A percentile compares a stretch with the other conserved stretches of the same genome.
Conservation (phyloP, 805 yeast genomes). For the Peterozyma xylosa region DNA sequence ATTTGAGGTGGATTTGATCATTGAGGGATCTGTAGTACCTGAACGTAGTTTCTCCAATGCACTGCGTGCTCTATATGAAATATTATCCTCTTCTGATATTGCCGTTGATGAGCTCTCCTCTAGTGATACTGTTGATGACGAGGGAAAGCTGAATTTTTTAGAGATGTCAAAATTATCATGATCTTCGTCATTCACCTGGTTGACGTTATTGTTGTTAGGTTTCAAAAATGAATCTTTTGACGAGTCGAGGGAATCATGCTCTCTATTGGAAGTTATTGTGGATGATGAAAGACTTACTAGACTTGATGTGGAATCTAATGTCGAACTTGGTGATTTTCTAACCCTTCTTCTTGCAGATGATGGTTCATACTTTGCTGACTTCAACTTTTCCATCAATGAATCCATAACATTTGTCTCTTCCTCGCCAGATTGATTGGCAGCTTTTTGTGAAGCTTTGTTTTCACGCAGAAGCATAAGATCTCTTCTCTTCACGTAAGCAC, state of each 20-base stretch:
- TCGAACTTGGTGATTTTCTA: slow-evolving; percentile 1
- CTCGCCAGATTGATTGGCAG: background rate
- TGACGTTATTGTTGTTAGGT: background rate
- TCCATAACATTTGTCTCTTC: slow-evolving; percentile 64
- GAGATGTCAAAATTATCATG: background rate
- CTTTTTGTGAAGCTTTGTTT: slow-evolving; percentile 1
- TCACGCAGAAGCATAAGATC: slow-evolving; percentile 33
- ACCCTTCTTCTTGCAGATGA: slow-evolving; percentile 78
- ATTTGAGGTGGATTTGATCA: slow-evolving; percentile 4
- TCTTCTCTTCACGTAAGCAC: slow-evolving; percentile 58
- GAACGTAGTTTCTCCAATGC: slow-evolving; percentile 4
- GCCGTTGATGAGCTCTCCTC: slow-evolving; percentile 4
- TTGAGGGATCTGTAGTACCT: background rate
- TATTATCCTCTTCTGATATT: slow-evolving; percentile 5
- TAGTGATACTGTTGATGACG: slow-evolving; percentile 23
- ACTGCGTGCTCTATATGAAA: slow-evolving; percentile 6
- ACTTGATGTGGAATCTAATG: slow-evolving; percentile 42
- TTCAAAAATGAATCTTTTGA: background rate
- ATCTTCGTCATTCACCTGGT: background rate
- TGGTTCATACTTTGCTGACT: slow-evolving; percentile 74
- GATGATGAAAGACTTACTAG: slow-evolving; percentile 6
- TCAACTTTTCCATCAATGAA: slow-evolving; percentile 73
- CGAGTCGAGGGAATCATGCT: slow-evolving; percentile 1
- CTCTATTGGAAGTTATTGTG: slow-evolving; percentile 8
- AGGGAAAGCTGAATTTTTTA: background rate